Evolutionary conservation across 345 rosid species (phyloP), one percentile per base, ranked within the genome.

Genomic region (Populus deltoides): DNA sequence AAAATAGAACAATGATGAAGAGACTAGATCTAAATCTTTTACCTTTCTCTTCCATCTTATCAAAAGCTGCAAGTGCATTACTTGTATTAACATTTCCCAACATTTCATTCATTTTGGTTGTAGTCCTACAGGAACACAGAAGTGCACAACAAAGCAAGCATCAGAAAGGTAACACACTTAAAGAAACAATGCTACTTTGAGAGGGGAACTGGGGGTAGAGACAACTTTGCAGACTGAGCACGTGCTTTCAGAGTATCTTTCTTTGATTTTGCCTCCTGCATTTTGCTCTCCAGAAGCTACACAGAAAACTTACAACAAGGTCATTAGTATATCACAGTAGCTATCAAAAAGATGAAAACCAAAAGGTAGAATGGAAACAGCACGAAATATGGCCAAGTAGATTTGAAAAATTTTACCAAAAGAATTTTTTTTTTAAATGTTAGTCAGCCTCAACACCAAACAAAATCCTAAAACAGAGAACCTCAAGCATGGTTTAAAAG

Each of bases 251-350:
- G 83, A 47, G 98, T 93, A 83, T 93, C 99, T 89, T 93, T 96
- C 90, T 96, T 96, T 61, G 99, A 91, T 86, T 76, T 92, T 70
- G 99, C 99, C 84, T 96, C 99, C 75, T 93, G 97, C 83, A 96
- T 96, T 88, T 93, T 96, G 91, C 99, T 93, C 89, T 96, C 99
- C 86, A 96, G 80, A 79, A 96, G 92, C 98, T 96, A 84, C 80
- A 85, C 67, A 59, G 12, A 66, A 79, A 79, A 78, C 41, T 39
- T 47, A 29, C 65, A 71, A 65, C 65, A 77, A 76, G 70, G 45
- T 61, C 45, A 79, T 49, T 65, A 82, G 73, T 49, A 73, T n/a
- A 59, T 68, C 76, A 81, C 25, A 35, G 49, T 20, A 79, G 16
- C 65, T 59, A 59, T 59, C 25, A 25, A 59, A 24, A 59, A 24